Evolutionary conservation across 345 rosid species (phyloP), one percentile per base, ranked within the genome.

Genomic region (Anacardium occidentale): DNA sequence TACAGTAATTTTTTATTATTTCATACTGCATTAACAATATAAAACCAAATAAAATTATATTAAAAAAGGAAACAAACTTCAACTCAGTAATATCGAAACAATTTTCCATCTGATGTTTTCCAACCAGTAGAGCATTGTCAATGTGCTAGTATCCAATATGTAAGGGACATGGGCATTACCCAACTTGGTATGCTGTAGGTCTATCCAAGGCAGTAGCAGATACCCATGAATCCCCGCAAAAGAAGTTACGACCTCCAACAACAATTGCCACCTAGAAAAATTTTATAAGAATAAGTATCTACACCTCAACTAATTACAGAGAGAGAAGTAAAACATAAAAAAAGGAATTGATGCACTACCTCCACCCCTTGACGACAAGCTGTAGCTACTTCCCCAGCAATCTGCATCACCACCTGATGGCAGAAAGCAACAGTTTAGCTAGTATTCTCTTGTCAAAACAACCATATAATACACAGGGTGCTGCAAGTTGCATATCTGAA

Each of bases 191-290:
- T 26, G 88, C 81, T 42, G 81, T 71, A 20, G 82, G 80, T 74
- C 85, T 84, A 62, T 82, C 84, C 24, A 82, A 82, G 54, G 81
- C 79, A 21, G 88, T 80, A 26, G 75, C 80, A 77, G 88, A 75
- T n/a, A 82, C 75, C 88, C 85, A 82, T 2, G 82, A 77, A 44
- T 82, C 88, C 64, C 85, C 81, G 37, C 82, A 84, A 56, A 84
- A 80, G 70, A 82, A 82, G 55, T 84, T 84, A 48, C 85, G 82
- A 57, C 82, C 85, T 53, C 88, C 88, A 71, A 84, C 72, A 55
- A 84, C 84, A 69, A 84, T 77, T n/a, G 88, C 85, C 10, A 84
- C 82, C 88, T 84, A 70, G 25, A 71, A 25, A 63, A 25, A 60
- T 45, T 13, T 56, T 20, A 56, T 3, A 14, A 32, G 25, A 37